These are phyloP conservation scores for Thecaphora thlaspeos DNA, from an alignment of 1,284 basidiomycete species.

Conservation along the genomic window DNA sequence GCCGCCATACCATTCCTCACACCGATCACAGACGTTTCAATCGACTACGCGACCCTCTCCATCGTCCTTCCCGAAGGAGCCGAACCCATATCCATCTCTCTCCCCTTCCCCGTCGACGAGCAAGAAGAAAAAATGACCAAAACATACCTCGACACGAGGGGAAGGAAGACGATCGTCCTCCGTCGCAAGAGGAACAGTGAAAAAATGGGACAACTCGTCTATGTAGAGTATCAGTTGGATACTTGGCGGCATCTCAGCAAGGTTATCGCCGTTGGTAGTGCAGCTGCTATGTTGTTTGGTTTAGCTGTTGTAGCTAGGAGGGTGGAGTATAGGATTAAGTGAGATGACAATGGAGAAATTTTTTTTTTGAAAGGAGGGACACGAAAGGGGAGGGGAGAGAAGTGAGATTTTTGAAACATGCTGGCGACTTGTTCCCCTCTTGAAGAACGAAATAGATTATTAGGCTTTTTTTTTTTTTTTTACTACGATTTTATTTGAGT, in stretches of 20 bases:
- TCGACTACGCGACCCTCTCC: conserved; percentile 75
- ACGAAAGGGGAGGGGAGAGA: too few species aligned
- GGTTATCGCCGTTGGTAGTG: conserved; percentile 18
- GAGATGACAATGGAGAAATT: too few species aligned
- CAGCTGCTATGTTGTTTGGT: conserved; percentile 15
- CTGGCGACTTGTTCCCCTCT: too few species aligned
- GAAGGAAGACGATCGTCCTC: conserved; percentile 76
- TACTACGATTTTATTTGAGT: too few species aligned
- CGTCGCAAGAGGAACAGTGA: conserved; percentile 63
- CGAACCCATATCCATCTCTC: conserved; percentile 68
- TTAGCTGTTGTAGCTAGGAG: conserved; percentile 20
- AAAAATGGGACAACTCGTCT: conserved; percentile 20
- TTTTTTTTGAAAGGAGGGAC: too few species aligned
- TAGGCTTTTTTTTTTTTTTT: too few species aligned
- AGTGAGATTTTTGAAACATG: too few species aligned
- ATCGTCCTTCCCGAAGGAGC: conserved; percentile 92
- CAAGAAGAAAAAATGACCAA: conserved; percentile 68
- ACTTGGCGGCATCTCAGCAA: conserved; percentile 31
- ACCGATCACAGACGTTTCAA: conserved; percentile 73
- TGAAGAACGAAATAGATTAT: too few species aligned
- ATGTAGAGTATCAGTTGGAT: conserved; percentile 41
- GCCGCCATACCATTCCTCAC: conserved; percentile 85
- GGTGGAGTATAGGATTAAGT: conserved; percentile 4
- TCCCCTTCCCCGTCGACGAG: conserved; percentile 74
- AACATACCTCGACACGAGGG: conserved; percentile 90